These are phyloP conservation scores for Sindora glabra DNA, from an alignment of 306 rosid genomes.

Conservation along the genomic window DNA sequence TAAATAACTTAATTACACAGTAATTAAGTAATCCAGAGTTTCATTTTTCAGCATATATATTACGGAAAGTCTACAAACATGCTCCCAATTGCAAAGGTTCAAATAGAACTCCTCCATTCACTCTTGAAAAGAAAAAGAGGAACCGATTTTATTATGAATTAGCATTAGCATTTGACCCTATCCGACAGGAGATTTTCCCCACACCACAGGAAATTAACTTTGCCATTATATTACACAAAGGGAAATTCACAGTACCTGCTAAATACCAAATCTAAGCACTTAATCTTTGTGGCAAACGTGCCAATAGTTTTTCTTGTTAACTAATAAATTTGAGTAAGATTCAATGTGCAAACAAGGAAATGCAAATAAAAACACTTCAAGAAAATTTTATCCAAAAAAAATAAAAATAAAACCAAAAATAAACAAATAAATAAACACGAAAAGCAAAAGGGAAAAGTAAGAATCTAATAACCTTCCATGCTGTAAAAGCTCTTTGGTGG, in stretches of 20 bases:
- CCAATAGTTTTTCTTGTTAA: not conserved
- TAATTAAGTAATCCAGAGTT: no score
- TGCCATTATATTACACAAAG: not conserved
- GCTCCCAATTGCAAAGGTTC: not conserved
- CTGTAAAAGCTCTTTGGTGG: conserved; percentile 61
- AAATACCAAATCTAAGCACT: not conserved
- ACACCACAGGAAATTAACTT: not conserved
- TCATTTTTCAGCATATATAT: not conserved
- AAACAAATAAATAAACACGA: not conserved
- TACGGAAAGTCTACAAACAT: not conserved
- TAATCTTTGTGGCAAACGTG: not conserved
- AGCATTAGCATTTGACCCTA: no score
- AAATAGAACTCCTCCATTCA: not conserved
- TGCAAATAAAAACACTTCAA: not conserved
- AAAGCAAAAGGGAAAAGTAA: not conserved
- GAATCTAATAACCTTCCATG: conserved; percentile 58
- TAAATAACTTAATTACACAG: no score
- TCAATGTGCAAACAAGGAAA: no score
- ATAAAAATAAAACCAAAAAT: not conserved
- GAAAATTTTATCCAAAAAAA: not conserved
- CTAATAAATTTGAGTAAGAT: no score
- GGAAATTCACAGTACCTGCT: no score
- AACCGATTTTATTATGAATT: not conserved
- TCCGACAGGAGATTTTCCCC: no score
- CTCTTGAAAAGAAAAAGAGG: not conserved